Evolutionary conservation across 371 early-diverging fungal genomes (phyloP).

Genomic region (Mucor velutinosus): DNA sequence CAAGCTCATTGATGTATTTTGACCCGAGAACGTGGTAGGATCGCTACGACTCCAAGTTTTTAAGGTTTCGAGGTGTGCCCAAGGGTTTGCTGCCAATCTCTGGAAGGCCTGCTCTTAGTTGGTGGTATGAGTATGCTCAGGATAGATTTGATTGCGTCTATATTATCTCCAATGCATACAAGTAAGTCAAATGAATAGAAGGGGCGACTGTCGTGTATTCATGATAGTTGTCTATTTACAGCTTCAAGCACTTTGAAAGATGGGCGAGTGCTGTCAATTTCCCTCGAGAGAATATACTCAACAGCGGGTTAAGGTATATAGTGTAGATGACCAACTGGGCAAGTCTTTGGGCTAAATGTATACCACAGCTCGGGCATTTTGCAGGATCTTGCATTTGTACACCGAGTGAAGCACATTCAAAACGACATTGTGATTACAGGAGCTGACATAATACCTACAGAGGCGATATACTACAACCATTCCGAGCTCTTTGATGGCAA

Average conservation of each 20-base stretch:
- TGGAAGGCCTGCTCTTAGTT: conserved; percentile 42
- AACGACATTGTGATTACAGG: conserved; percentile 26
- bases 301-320: conserved; percentile 45
- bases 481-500: not conserved
- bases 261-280: conserved; percentile 45
- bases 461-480: not conserved
- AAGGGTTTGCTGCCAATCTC: conserved; percentile 48
- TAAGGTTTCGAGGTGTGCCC: conserved; percentile 39
- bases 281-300: conserved; percentile 39
- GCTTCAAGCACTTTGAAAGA: conserved; percentile 51
- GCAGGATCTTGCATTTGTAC: conserved; percentile 41
- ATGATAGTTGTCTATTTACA: not conserved
- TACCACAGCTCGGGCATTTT: conserved; percentile 32
- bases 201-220: not conserved
- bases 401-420: conserved; percentile 35
- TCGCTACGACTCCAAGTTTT: conserved; percentile 23
- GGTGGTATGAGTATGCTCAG: conserved; percentile 39
- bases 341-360: not conserved
- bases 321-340: too few species aligned
- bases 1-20: not conserved
- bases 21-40: not conserved
- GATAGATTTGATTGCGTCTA: conserved; percentile 26
- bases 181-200: conserved; percentile 22
- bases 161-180: conserved; percentile 50
- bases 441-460: conserved; percentile 31